Base-by-base conservation (phyloP, 2,329 filamentous ascomycete species). In the Aurifilum marmelostoma region DNA sequence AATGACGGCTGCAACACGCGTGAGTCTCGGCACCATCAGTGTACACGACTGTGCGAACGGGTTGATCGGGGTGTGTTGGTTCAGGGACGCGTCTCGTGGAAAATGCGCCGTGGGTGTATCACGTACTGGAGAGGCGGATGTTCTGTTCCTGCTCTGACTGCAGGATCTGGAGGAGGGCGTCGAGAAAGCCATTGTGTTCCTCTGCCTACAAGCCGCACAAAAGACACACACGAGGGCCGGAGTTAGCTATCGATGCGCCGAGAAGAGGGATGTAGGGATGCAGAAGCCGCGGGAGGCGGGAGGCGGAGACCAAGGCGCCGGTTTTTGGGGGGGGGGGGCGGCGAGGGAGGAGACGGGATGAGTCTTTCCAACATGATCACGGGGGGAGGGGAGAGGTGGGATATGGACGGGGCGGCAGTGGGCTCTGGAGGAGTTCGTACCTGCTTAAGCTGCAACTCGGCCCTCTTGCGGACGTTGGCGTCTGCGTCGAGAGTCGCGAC, bases 141-240 rank as follows among this genome's bases (percentile, higher is more conserved):
- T 91, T 91, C 76, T 89, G 86, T 75, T 97, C 92, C 81, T 94
- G 92, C 82, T 99, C 96, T 71, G 88, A 87, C 82, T 97, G 91
- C 75, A 98, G 85, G 76, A 99, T 94, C 79, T 97, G 93, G 76
- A 97, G 86, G 72, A 98, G 89, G 75, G 93, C 92, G 80, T 96
- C 92, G 78, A 92, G 91, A 81, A 99, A 98, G 73, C 94, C 94
- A 71, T 92, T 86, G 80, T 94, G 91, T 75, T 93, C 90, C 84
- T 98, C 95, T 79, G 96, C 93, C 94, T 97, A 78, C 52, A 71
- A 68, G 41, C 61, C 68, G 63, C 32, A 34, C 43, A 8, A 18
- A n/a, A n/a, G 18, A 47, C 43, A 41, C 39, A 68, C 56, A 69
- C 47, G 70, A 63, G 62, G 70, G 62, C 67, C 63, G 62, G 29